Percentiles rank a stretch among this genome's conserved stretches.
Conservation (phyloP, 345 rosid species). For the Citrus hindsii region DNA sequence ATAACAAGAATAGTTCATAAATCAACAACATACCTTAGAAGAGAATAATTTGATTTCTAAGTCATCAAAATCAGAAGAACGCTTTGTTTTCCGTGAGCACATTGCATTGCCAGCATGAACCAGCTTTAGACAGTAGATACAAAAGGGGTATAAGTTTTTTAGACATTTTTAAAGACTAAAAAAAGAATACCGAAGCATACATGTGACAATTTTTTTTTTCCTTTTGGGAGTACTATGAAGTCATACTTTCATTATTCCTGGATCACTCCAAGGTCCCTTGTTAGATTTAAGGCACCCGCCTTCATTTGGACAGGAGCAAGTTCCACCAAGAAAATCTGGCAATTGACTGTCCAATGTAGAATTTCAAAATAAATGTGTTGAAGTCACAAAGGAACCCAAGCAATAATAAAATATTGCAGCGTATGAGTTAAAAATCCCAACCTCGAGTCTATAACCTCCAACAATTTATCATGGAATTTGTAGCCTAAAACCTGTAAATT, state of each 20-base stretch:
- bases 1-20: conserved; percentile 4
- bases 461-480: conserved; percentile 63
- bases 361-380: conserved; percentile 9
- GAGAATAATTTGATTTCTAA: conserved; percentile 40
- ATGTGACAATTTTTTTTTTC: conserved; percentile 1
- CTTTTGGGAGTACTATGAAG: not conserved
- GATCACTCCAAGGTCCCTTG: conserved; percentile 94
- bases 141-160: conserved; percentile 11
- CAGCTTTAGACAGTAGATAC: conserved; percentile 44
- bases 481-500: conserved; percentile 72
- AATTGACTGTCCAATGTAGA: conserved; percentile 62
- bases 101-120: conserved; percentile 58
- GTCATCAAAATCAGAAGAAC: conserved; percentile 52
- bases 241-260: conserved; percentile 79
- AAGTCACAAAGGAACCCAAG: conserved; percentile 3
- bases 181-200: not conserved
- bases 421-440: conserved; percentile 24
- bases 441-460: conserved; percentile 85
- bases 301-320: conserved; percentile 65
- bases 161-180: not conserved
- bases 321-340: conserved; percentile 96
- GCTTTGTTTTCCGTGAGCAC: conserved; percentile 44
- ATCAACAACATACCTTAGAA: conserved; percentile 47
- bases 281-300: conserved; percentile 84
- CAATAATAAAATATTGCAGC: not conserved